A percentile compares a stretch with the other conserved stretches of the same genome.
Conservation (phyloP, 352 stramenopile species). For the Globisporangium rhizosaccharum region DNA sequence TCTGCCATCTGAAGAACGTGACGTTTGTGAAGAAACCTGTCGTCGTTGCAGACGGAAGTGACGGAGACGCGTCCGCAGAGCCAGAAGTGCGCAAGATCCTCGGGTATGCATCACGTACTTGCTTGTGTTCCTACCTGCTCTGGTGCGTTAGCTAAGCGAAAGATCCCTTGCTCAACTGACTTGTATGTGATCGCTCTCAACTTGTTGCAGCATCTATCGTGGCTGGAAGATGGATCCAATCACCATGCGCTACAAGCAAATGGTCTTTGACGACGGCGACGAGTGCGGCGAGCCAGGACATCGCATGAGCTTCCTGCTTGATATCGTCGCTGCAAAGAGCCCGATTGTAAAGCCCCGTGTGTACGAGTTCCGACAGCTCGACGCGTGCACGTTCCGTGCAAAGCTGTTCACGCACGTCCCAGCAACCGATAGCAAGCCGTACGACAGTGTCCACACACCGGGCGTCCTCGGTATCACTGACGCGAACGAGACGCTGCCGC, state of each 20-base stretch:
- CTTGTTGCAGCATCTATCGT: constrained; percentile 51
- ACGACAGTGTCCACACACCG: constrained; percentile 52
- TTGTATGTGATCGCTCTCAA: not conserved
- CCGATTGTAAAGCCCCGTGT: constrained; percentile 30
- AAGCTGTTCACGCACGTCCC: constrained; percentile 45
- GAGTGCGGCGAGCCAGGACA: constrained; percentile 40
- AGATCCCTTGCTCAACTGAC: no score
- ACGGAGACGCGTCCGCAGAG: not conserved
- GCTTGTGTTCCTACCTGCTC: not conserved
- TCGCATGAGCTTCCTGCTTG: constrained; percentile 39
- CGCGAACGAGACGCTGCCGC: constrained; percentile 41
- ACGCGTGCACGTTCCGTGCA: constrained; percentile 48
- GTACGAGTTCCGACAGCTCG: constrained; percentile 51
- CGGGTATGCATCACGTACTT: constrained; percentile 24
- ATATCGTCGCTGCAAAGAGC: constrained; percentile 46
- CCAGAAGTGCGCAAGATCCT: constrained; percentile 39
- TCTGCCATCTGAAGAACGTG: constrained; percentile 61
- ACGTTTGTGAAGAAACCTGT: constrained; percentile 27
- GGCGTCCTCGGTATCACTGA: constrained; percentile 67
- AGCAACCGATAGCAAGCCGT: constrained; percentile 27
- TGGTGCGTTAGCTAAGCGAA: not conserved
- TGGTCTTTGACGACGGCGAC: constrained; percentile 74
- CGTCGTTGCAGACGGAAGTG: constrained; percentile 8
- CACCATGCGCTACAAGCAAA: constrained; percentile 71
- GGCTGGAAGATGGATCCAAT: constrained; percentile 80